These are phyloP conservation scores for Onygena corvina DNA, from an alignment of 2,329 filamentous ascomycete genomes.

Conservation along the genomic window DNA sequence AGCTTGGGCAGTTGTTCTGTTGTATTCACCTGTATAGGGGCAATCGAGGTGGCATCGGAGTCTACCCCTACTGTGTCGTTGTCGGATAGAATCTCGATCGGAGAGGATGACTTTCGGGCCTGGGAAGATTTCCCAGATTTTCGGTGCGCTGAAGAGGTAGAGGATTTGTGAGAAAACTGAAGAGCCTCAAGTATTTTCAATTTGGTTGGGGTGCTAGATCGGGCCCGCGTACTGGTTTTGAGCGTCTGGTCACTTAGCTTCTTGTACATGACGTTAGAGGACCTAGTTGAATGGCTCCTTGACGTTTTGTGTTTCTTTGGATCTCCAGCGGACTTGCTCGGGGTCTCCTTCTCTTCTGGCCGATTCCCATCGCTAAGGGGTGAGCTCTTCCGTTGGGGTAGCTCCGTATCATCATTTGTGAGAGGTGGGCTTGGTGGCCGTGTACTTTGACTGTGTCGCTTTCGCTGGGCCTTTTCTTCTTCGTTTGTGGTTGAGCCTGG, in stretches of 20 bases:
- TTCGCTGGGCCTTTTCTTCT: constrained; percentile 18
- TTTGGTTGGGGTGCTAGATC: constrained; percentile 30
- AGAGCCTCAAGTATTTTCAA: constrained; percentile 26
- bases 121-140: constrained; percentile 20
- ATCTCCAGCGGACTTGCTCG: constrained; percentile 7
- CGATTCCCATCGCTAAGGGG: constrained; percentile 23
- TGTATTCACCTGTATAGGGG: constrained; percentile 31
- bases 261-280: constrained; percentile 32
- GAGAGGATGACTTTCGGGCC: constrained; percentile 23
- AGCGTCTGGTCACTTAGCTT: constrained; percentile 28
- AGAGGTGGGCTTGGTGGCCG: constrained; percentile 39
- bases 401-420: constrained; percentile 33
- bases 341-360: constrained; percentile 23
- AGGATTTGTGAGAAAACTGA: constrained; percentile 26
- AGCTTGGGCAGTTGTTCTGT: constrained; percentile 5
- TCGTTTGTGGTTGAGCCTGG: constrained; percentile 22
- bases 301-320: constrained; percentile 10
- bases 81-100: constrained; percentile 25
- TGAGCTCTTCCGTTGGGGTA: constrained; percentile 25
- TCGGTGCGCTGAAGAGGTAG: constrained; percentile 24
- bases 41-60: constrained; percentile 38
- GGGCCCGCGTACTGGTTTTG: constrained; percentile 26
- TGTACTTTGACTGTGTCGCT: constrained; percentile 19
- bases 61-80: constrained; percentile 23
- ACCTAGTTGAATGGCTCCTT: constrained; percentile 26